Base-by-base conservation (phyloP, 2,329 filamentous ascomycete species). In the Fusarium sp. region DNA sequence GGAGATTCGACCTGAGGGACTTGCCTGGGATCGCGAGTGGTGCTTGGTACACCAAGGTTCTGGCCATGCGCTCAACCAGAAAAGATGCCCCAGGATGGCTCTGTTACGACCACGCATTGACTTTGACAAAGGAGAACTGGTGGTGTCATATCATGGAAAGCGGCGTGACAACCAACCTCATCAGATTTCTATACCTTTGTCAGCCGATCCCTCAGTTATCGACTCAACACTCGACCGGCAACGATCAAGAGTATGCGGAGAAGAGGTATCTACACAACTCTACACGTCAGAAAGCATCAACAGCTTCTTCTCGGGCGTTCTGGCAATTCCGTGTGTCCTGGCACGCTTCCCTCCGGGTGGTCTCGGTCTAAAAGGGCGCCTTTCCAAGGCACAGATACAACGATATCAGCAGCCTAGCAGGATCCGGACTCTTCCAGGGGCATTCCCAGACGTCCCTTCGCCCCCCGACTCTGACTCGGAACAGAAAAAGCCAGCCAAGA, bases 21-120 rank as follows among this genome's bases (percentile, higher is more conserved):
- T 99, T 2, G 91, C 90, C 8, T 98, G 95, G 93, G 96, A 99
- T 78, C 87, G 96, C 66, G 95, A 98, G 81, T 99, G 96, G 95
- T 98, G 95, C 79, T 83, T 99, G 18, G 85, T 99, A 13, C 94
- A 97, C 77, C 87, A 90, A 75, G 93, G 93, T 44, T 96, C 94
- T 1, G 91, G 93, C 0, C 89, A 90, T 72, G 93, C 91, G 6
- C 82, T 99, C 58, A 97, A 88, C 76, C 95, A 98, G 79, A 99
- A 98, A 80, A 86, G 90, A 69, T 90, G 96, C 76, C 92, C 94
- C 2, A 88, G 85, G 33, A 98, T 99, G 95, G 91, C 93, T 11
- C 85, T 97, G 4, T 84, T 99, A 56, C 86, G 86, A 55, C 95
- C 96, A 6, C 79, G 76, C 4, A 82, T 98, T 40, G 91, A 98